Evolutionary conservation across 2,329 filamentous ascomycete genomes (phyloP), one percentile per base, ranked within the genome.

Genomic region (Pleoardoris graminearum): DNA sequence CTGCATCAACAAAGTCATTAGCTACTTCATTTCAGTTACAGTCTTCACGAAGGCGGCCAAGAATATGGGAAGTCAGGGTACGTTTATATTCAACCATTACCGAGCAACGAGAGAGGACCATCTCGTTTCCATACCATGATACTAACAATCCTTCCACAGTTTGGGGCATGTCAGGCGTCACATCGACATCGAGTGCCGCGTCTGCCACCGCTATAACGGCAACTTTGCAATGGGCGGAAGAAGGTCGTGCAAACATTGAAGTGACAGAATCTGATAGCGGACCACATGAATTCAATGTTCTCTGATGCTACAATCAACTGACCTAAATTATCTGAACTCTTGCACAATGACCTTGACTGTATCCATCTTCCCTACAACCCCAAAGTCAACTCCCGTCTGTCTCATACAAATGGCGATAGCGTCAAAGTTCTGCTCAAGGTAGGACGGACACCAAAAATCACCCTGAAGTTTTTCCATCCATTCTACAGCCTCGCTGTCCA

Each of bases 41-140:
- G 22, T 48, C 21, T 48, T 48, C 14, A 48, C 46, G 8, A 48
- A 32, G 16, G 46, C 41, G 23, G 23, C 23, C 11, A 38, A 32
- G 17, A 39, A 48, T 23, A 8, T 48, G 22, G 46, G 46, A 19
- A 48, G 36, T 23, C 46, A 48, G 41, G 46, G 46, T 48, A 39
- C 7, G 44, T 23, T 32, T 29, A 22, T 7, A 39, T n/a, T 23
- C 16, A 7, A 14, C n/a, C 35, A 35, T 46, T 19, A 7, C 30
- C 42, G 29, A 7, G 8, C 8, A 33, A 33, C 27, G 35, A 46
- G 19, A 27, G 27, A 35, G n/a, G n/a, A n/a, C n/a, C n/a, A 25
- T 32, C 23, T 22, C 21, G 16, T n/a, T n/a, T 16, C n/a, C 11
- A 23, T 5, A 38, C 45, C 25, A 29, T 19, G 14, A 16, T 4